These are phyloP conservation scores for Imleria badia DNA, from an alignment of 768 basidiomycete genomes.

Conservation along the genomic window DNA sequence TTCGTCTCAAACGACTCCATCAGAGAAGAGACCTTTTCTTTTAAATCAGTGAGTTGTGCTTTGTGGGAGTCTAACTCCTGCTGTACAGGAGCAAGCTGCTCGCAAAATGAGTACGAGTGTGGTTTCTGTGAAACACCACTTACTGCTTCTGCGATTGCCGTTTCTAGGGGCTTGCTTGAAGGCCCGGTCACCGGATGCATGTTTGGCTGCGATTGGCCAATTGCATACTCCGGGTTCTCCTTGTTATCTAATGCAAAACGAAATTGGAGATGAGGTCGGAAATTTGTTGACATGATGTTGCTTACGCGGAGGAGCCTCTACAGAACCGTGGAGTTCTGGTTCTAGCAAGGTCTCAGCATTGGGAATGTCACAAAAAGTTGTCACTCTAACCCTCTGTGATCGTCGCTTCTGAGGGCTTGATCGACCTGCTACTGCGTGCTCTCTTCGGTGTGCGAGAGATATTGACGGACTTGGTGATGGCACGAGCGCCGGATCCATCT, in stretches of 20 bases:
- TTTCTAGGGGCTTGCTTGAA: constrained; percentile 15
- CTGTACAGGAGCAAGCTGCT: constrained; percentile 51
- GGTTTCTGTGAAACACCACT: constrained; percentile 9
- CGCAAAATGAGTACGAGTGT: constrained; percentile 5
- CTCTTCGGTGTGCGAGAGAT: constrained; percentile 47
- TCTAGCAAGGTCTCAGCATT: constrained; percentile 23
- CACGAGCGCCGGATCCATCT: constrained; percentile 66
- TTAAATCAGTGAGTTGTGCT: constrained; percentile 40
- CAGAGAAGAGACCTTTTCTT: constrained; percentile 29
- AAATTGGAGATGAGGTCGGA: neutral
- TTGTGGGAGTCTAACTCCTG: constrained; percentile 49
- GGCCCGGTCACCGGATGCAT: neutral
- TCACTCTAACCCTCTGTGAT: constrained; percentile 51
- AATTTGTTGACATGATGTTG: neutral
- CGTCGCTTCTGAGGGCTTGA: constrained; percentile 52
- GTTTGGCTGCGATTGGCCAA: constrained; percentile 4
- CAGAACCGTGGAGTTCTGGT: constrained; percentile 21
- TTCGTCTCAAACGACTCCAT: constrained; percentile 36
- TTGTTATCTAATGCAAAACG: constrained; percentile 4
- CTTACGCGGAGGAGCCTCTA: constrained; percentile 15
- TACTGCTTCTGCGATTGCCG: constrained; percentile 29
- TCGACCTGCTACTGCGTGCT: constrained; percentile 47
- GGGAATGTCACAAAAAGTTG: neutral
- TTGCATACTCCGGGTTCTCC: neutral
- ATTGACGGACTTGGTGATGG: constrained; percentile 58